Percentiles rank a stretch among this genome's conserved stretches.
phyloP scores from a whole-genome alignment of 2,329 filamentous ascomycete genomes.

The Phyllachora maydis region DNA sequence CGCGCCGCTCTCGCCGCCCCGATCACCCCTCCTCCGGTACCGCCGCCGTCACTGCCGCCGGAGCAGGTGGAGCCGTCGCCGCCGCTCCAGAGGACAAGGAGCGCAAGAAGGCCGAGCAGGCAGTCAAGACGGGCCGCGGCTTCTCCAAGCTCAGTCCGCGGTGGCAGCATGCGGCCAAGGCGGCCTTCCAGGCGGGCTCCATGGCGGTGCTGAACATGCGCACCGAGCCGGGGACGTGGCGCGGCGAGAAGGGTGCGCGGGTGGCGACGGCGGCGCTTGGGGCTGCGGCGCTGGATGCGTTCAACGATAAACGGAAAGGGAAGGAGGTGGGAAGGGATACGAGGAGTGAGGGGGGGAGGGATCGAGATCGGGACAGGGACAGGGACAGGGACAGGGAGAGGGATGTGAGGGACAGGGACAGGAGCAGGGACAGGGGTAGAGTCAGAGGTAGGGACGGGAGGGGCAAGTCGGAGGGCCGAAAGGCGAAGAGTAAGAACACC shows the following conservation, averaged over 20 bases:
- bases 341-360: neutral
- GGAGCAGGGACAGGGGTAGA: too few species aligned
- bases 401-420: too few species aligned
- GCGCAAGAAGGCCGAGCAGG: neutral
- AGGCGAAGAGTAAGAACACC: neutral
- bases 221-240: slow-evolving; percentile 6
- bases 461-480: neutral
- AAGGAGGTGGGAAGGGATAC: too few species aligned
- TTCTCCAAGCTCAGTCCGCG: slow-evolving; percentile 4
- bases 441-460: slow-evolving; percentile 1
- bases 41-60: slow-evolving; percentile 1
- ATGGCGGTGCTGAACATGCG: slow-evolving; percentile 6
- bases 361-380: slow-evolving; percentile 1
- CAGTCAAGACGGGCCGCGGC: too few species aligned
- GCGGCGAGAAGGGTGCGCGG: slow-evolving; percentile 6
- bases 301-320: slow-evolving; percentile 2
- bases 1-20: too few species aligned
- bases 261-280: slow-evolving; percentile 8
- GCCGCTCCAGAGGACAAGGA: too few species aligned
- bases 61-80: too few species aligned
- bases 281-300: slow-evolving; percentile 6
- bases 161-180: slow-evolving; percentile 8
- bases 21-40: too few species aligned
- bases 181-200: slow-evolving; percentile 7
- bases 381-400: too few species aligned